A percentile compares a stretch with the other conserved stretches of the same genome.
These are phyloP conservation scores for Fistulinella cinereoalba DNA, from an alignment of 1,284 basidiomycete species.

Conservation along the genomic window DNA sequence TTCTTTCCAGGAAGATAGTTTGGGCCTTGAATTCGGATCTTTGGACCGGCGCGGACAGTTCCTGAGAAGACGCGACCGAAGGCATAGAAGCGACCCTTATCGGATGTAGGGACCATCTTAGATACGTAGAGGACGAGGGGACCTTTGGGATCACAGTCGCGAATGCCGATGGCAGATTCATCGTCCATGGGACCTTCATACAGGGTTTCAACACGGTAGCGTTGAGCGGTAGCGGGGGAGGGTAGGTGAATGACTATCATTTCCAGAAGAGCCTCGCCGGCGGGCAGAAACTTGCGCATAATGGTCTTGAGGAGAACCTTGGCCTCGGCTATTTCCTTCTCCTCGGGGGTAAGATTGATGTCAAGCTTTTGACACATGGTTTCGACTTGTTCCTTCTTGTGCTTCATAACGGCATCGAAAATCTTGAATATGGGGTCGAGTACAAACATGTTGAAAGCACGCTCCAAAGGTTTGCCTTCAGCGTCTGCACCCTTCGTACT, in stretches of 20 bases:
- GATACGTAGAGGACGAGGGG: slow-evolving; percentile 99
- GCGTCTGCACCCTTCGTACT: slow-evolving; percentile 74
- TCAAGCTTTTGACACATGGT: slow-evolving; percentile 97
- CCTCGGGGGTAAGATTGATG: slow-evolving; percentile 85
- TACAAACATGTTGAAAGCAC: slow-evolving; percentile 94
- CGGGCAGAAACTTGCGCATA: slow-evolving; percentile 99
- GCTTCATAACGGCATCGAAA: slow-evolving; percentile 99
- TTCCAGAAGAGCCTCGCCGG: slow-evolving; percentile 97
- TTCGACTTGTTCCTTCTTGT: slow-evolving; percentile 91
- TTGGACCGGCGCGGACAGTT: slow-evolving; percentile 95
- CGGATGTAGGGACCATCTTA: slow-evolving; percentile 99
- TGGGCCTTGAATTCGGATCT: slow-evolving; percentile 99
- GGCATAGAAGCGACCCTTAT: slow-evolving; percentile 99
- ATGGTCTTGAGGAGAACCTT: slow-evolving; percentile 96
- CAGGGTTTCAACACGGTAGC: slow-evolving; percentile 98
- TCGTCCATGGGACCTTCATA: slow-evolving; percentile 99
- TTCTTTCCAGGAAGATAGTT: slow-evolving; percentile 99
- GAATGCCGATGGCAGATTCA: slow-evolving; percentile 97
- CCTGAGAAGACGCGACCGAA: slow-evolving; percentile 99
- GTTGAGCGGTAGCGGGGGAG: slow-evolving; percentile 95
- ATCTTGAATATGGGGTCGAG: slow-evolving; percentile 99
- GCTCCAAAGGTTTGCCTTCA: slow-evolving; percentile 89
- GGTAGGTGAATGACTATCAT: slow-evolving; percentile 99
- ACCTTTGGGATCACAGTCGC: slow-evolving; percentile 96
- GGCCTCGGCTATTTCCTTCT: slow-evolving; percentile 88